Conservation (phyloP, 306 rosid species). For the Myrica gale region DNA sequence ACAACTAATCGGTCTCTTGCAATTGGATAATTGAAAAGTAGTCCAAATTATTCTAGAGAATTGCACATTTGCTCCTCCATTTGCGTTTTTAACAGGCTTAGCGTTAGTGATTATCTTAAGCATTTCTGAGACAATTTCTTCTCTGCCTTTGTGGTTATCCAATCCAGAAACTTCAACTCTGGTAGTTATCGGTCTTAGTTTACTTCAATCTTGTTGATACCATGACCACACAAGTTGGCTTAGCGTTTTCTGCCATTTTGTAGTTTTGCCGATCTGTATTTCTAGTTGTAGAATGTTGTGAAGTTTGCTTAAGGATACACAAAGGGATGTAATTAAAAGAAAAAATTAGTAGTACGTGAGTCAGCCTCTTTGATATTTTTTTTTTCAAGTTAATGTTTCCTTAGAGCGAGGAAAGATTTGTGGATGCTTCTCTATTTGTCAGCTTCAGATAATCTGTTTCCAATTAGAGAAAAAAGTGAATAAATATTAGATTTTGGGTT, state of each 20-base stretch:
- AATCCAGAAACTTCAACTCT: constrained; percentile 2
- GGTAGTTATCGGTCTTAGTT: not conserved
- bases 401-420: not conserved
- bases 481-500: not conserved
- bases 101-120: not conserved
- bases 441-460: not conserved
- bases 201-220: not conserved
- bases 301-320: not conserved
- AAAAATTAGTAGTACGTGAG: not conserved
- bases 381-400: constrained; percentile 7
- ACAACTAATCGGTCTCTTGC: not conserved
- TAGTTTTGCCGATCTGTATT: not conserved
- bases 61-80: not conserved
- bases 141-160: not conserved
- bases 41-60: not conserved
- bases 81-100: not conserved
- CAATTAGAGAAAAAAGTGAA: constrained; percentile 6
- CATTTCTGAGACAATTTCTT: not conserved
- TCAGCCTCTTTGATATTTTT: constrained; percentile 7
- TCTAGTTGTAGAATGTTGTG: not conserved
- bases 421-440: accelerated
- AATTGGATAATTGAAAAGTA: not conserved
- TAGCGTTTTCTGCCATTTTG: constrained; percentile 3
- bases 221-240: not conserved
- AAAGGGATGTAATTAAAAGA: not conserved